phyloP scores from a whole-genome alignment of 129 eudicot species.

The Scalesia atractyloides region DNA sequence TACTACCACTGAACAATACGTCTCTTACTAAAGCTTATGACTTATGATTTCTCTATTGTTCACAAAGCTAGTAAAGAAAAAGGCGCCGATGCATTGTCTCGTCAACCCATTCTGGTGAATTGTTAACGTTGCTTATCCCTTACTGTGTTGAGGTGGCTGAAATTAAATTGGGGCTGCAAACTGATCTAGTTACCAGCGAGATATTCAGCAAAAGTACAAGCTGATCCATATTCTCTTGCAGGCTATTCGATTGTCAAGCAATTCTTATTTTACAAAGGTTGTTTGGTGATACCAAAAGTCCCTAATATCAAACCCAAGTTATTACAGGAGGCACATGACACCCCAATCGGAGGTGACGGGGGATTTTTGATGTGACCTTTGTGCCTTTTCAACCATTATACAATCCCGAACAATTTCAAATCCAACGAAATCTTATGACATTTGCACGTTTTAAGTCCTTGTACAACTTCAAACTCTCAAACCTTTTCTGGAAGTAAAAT shows the following conservation, averaged over 20 bases:
- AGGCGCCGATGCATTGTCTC: background rate
- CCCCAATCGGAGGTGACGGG: background rate
- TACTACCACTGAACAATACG: background rate
- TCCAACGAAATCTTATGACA: too few relatives aligned
- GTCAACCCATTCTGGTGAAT: background rate
- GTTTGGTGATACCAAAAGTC: too few relatives aligned
- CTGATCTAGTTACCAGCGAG: background rate
- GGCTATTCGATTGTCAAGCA: background rate
- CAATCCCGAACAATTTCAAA: too few relatives aligned
- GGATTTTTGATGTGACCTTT: background rate
- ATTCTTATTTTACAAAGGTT: too few relatives aligned
- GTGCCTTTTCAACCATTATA: too few relatives aligned
- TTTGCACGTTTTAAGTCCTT: too few relatives aligned
- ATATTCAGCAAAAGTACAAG: background rate
- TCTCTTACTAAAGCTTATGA: background rate
- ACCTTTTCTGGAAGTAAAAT: too few relatives aligned
- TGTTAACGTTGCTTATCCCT: background rate
- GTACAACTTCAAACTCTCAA: too few relatives aligned
- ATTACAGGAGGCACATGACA: too few relatives aligned
- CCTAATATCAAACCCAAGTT: too few relatives aligned
- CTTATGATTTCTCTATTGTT: background rate
- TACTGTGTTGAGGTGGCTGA: background rate
- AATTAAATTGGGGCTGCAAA: background rate
- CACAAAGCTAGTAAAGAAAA: conserved; percentile 16
- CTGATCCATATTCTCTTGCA: background rate